Evolutionary conservation across 2,329 filamentous ascomycete genomes (phyloP), one percentile per base, ranked within the genome.

Genomic region (Leptographium radiaticola): DNA sequence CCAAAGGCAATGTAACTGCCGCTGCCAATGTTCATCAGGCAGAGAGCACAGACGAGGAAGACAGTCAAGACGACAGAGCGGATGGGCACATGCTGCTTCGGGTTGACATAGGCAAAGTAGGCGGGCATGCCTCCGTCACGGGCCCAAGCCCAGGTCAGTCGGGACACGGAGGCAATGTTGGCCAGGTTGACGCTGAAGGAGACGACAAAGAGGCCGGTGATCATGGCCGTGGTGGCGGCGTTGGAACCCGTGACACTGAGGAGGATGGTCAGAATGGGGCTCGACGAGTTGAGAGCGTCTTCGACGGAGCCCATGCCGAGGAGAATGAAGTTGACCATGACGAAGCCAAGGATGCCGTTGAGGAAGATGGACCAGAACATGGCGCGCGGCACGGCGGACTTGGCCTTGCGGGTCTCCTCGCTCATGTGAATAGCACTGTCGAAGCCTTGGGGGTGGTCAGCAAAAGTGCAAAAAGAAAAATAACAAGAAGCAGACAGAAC

Each of bases 121-220:
- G 40, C 43, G 3, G 57, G 56, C 39, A 59, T 49, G 7, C 70
- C 74, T 4, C 71, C 71, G 53, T 76, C 74, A 6, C 70, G 62
- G 13, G 73, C 70, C 64, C 74, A 76, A 0, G 71, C 70, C 74
- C 74, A 76, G 0, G 71, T 70, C 2, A 76, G 60, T 4, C 74
- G 69, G 0, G 72, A 73, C 0, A 71, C 71, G 0, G 73, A 75
- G 1, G 74, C 72, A 2, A 75, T 65, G 39, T 66, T 66, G 36
- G 67, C 69, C 50, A 72, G 68, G 39, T 67, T 67, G 0, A 68
- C 66, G 42, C 71, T 63, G 50, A 54, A 54, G 16, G 53, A 54
- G 20, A 54, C 50, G 48, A 54, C 34, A 69, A 68, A 62, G 15
- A 75, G 60, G 0, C 70, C 62, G 0, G 64, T 62, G 8, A 70